Evolutionary conservation across 169 alveolate genomes (phyloP), one percentile per base, ranked within the genome.

Genomic region (Babesia bovis): DNA sequence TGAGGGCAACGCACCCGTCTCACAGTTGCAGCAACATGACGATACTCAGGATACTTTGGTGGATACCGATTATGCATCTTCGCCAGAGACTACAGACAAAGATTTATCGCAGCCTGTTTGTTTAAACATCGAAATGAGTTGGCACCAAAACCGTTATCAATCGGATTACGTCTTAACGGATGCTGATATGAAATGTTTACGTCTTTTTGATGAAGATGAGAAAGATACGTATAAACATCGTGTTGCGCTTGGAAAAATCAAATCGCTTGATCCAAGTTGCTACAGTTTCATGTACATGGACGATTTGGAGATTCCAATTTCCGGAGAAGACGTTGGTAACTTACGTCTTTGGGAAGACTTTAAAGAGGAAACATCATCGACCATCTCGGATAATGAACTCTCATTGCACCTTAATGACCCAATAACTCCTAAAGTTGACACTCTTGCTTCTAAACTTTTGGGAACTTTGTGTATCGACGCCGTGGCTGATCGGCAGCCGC

Each of bases 71-170:
- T 13, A 13, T 13, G n/a, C 7, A 13, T 7, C 45, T 38, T 38
- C 45, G n/a, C 13, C 7, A 7, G 45, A 56, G 19, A 33, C 12
- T 1, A 21, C n/a, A 23, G 28, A 33, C 33, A 25, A 60, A 32
- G 65, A 66, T 28, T 52, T 30, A 19, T 7, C 28, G 5, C 10
- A 30, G 36, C 55, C 57, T 1, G 30, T 36, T 28, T 40, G 9
- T 26, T 67, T 81, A 21, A 68, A 32, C 56, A 65, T 57, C 10
- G 73, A 36, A n/a, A 13, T 59, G 72, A 30, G 33, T 21, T 60
- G 66, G 59, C 60, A 65, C 47, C 30, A 36, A 10, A 52, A 65
- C 9, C 36, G 69, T 26, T 61, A 51, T 61, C 50, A 49, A 4
- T 23, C 59, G 4, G 32, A 38, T 15, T 19, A 15, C 3, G 41